A percentile compares a stretch with the other conserved stretches of the same genome.
Conservation (phyloP, 345 rosid genomes). For the Pseudoturritis turrita region DNA sequence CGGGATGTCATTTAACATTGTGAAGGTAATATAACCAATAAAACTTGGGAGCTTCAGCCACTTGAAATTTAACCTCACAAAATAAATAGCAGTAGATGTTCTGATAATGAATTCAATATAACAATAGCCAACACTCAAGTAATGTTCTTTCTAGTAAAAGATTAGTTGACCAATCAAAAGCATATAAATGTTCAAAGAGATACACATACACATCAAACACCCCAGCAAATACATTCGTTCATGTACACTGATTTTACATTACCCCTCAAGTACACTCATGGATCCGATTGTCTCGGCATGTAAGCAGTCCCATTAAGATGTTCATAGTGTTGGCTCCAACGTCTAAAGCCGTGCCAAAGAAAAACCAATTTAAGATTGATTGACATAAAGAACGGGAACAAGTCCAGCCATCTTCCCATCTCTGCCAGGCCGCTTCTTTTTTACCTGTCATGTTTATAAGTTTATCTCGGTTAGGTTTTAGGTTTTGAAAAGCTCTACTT, state of each 20-base stretch:
- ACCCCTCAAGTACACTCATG: conserved; percentile 4
- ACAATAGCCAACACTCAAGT: neutral
- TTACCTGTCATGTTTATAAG: conserved; percentile 57
- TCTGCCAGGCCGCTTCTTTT: conserved; percentile 96
- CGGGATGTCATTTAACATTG: neutral
- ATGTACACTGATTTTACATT: conserved; percentile 26
- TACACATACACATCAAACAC: conserved; percentile 9
- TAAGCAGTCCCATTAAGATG: neutral
- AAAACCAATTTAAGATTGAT: conserved; percentile 39
- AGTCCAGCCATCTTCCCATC: conserved; percentile 97
- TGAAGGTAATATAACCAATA: neutral
- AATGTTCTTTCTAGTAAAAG: neutral
- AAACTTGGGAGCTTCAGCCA: too few relatives aligned
- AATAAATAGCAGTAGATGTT: too few relatives aligned
- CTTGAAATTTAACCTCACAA: too few relatives aligned
- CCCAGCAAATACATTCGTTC: conserved; percentile 22
- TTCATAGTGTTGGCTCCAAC: neutral
- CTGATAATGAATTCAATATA: neutral
- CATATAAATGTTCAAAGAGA: neutral
- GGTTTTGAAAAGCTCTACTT: neutral
- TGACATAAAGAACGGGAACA: conserved; percentile 94
- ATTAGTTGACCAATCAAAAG: neutral
- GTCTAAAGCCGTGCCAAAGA: neutral
- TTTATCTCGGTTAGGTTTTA: neutral
- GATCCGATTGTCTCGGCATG: neutral